A percentile compares a stretch with the other conserved stretches of the same genome.
Evolutionary conservation across 257 asterid species (phyloP).

Genomic region (Fraxinus quadrangulata): DNA sequence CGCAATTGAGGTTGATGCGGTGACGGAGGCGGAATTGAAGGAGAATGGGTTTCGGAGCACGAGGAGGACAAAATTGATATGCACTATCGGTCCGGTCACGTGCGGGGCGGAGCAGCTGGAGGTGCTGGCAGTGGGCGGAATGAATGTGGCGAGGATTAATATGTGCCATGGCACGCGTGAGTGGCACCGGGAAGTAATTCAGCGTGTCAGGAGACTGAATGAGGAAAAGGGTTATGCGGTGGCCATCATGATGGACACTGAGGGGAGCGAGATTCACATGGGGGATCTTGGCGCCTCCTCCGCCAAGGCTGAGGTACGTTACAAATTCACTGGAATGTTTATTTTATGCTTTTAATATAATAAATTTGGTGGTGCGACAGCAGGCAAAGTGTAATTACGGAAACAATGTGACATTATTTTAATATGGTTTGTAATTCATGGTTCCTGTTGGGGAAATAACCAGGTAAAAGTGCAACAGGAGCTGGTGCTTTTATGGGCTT

Average conservation of each 20-base stretch:
- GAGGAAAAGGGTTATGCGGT: slow-evolving; percentile 97
- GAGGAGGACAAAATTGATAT: slow-evolving; percentile 85
- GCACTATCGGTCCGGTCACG: slow-evolving; percentile 87
- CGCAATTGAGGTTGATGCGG: slow-evolving; percentile 86
- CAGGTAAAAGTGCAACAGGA: neutral
- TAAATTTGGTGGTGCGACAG: neutral
- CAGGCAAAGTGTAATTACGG: neutral
- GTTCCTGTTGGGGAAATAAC: neutral
- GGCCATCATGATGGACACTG: slow-evolving; percentile 99
- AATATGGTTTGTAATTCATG: neutral
- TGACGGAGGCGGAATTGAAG: slow-evolving; percentile 93
- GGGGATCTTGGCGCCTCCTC: slow-evolving; percentile 95
- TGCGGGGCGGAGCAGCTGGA: slow-evolving; percentile 87
- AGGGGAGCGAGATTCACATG: slow-evolving; percentile 99
- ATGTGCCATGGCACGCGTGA: slow-evolving; percentile 99
- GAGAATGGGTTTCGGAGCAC: slow-evolving; percentile 98
- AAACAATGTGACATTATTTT: neutral
- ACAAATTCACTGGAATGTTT: neutral
- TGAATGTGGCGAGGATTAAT: slow-evolving; percentile 94
- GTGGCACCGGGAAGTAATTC: slow-evolving; percentile 87
- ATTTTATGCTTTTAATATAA: neutral
- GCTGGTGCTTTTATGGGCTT: neutral
- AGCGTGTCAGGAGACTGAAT: slow-evolving; percentile 84
- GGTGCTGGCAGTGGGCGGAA: slow-evolving; percentile 93
- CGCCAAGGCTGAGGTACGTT: slow-evolving; percentile 82